Percentiles rank a stretch among this genome's conserved stretches.
These are phyloP conservation scores for Ceratocystis cubensis DNA, from an alignment of 2,329 filamentous ascomycete species.

Conservation along the genomic window DNA sequence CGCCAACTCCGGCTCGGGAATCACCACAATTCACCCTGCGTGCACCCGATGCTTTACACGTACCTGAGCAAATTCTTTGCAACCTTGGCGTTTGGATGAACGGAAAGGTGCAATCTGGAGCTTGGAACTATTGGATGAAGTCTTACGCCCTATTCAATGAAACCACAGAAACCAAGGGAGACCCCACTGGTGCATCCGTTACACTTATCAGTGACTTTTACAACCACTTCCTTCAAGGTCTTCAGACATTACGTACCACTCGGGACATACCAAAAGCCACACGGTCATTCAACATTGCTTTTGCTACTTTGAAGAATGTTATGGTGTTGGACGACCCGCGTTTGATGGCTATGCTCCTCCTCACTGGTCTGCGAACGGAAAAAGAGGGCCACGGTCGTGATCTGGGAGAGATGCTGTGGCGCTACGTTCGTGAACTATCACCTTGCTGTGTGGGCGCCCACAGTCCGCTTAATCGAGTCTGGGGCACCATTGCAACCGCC, in stretches of 20 bases:
- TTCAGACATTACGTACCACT: constrained; percentile 14
- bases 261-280: constrained; percentile 11
- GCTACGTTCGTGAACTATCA: constrained; percentile 18
- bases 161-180: constrained; percentile 15
- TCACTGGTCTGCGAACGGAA: constrained; percentile 18
- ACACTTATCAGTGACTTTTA: constrained; percentile 21
- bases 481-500: constrained; percentile 17
- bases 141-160: constrained; percentile 12
- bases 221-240: constrained; percentile 19
- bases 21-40: constrained; percentile 14
- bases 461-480: constrained; percentile 20
- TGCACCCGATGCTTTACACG: constrained; percentile 15
- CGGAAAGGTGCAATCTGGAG: constrained; percentile 16
- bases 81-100: constrained; percentile 18
- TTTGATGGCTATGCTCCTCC: constrained; percentile 19
- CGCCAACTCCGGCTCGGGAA: constrained; percentile 14
- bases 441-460: constrained; percentile 17
- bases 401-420: constrained; percentile 20
- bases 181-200: constrained; percentile 17
- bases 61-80: constrained; percentile 18
- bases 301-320: constrained; percentile 16
- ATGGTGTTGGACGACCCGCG: constrained; percentile 21
- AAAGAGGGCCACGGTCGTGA: constrained; percentile 20
- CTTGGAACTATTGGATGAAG: constrained; percentile 16
- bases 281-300: constrained; percentile 21